phyloP scores from a whole-genome alignment of 495 filamentous ascomycete species.

The Jackrogersella multiformis region DNA sequence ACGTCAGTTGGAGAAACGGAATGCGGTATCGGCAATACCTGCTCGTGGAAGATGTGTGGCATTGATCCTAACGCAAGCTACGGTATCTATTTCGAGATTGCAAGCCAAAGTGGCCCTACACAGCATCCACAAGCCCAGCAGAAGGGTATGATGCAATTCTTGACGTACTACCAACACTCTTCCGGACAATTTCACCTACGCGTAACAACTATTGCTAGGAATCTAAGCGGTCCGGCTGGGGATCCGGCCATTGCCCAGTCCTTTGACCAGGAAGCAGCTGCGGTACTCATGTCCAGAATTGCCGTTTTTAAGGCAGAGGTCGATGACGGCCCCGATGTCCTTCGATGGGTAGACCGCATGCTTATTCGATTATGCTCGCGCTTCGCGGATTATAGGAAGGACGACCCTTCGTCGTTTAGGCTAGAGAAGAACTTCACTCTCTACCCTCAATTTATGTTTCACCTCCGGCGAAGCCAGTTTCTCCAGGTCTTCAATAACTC shows the following conservation, averaged over 20 bases:
- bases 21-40: slow-evolving; percentile 98
- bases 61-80: slow-evolving; percentile 95
- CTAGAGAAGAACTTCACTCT: slow-evolving; percentile 99
- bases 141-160: slow-evolving; percentile 97
- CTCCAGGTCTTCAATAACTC: slow-evolving; percentile 99
- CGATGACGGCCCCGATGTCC: slow-evolving; percentile 97
- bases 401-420: slow-evolving; percentile 96
- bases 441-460: slow-evolving; percentile 99
- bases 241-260: slow-evolving; percentile 98
- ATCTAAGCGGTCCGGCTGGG: slow-evolving; percentile 91
- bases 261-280: slow-evolving; percentile 98
- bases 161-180: slow-evolving; percentile 98
- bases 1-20: slow-evolving; percentile 97
- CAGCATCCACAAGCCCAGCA: slow-evolving; percentile 87
- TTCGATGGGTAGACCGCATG: slow-evolving; percentile 99
- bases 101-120: slow-evolving; percentile 88
- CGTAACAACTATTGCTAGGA: slow-evolving; percentile 92
- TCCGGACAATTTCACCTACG: slow-evolving; percentile 95
- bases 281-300: slow-evolving; percentile 97
- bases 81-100: slow-evolving; percentile 97
- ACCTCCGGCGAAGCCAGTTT: slow-evolving; percentile 95
- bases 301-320: slow-evolving; percentile 99
- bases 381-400: slow-evolving; percentile 98
- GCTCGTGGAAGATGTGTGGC: slow-evolving; percentile 99
- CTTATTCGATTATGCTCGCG: slow-evolving; percentile 95